phyloP scores from a whole-genome alignment of 1,284 basidiomycete species.

The Ceratobasidium sp. region DNA sequence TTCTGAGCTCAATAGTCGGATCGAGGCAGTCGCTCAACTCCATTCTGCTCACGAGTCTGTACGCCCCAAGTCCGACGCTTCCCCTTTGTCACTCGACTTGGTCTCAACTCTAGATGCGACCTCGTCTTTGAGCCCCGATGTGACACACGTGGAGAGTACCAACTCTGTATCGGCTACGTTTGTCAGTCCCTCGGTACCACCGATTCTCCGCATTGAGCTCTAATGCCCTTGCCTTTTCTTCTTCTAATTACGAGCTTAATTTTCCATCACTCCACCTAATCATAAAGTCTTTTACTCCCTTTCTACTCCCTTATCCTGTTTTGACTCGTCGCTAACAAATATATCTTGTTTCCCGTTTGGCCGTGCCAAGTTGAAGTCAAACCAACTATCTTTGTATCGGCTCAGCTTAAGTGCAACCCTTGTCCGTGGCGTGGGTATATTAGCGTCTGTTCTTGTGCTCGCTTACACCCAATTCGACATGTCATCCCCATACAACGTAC shows the following conservation, averaged over 20 bases:
- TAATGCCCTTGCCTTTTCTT: too few species aligned
- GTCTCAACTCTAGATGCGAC: neutral
- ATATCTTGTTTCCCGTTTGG: too few species aligned
- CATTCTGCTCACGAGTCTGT: neutral
- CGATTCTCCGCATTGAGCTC: neutral
- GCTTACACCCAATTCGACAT: neutral
- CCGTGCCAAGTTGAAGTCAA: too few species aligned
- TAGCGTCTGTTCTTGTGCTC: neutral
- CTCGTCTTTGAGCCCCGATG: neutral
- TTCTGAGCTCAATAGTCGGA: constrained; percentile 91
- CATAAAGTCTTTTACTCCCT: neutral
- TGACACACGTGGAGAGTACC: neutral
- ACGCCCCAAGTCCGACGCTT: neutral
- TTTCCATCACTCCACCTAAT: too few species aligned
- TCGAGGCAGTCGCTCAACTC: constrained; percentile 71
- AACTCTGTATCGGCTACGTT: too few species aligned
- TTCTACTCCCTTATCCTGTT: neutral
- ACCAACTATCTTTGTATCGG: too few species aligned
- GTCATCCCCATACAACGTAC: neutral
- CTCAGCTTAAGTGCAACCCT: too few species aligned
- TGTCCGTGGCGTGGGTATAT: too few species aligned
- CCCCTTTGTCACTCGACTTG: too few species aligned
- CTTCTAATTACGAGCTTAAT: too few species aligned
- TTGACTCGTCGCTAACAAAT: too few species aligned
- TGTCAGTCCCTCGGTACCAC: neutral